Percentiles rank a stretch among this genome's conserved stretches.
Evolutionary conservation across 202 grass and related monocot genomes (phyloP).

Genomic region (Zizania palustris): DNA sequence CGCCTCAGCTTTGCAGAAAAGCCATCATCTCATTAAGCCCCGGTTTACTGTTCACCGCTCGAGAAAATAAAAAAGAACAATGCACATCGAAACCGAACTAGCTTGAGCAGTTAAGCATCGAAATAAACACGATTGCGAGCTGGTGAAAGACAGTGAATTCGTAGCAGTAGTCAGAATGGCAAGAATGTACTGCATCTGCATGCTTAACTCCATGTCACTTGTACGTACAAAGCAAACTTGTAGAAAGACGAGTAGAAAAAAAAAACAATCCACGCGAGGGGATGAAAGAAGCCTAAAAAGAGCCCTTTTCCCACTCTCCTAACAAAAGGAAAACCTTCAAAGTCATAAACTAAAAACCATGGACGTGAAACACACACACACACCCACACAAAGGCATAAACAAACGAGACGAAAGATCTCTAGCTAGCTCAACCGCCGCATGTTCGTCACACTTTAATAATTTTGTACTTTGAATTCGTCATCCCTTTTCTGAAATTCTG

Average conservation of each 20-base stretch:
- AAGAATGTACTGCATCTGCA: neutral
- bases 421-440: neutral
- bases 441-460: slow-evolving; percentile 5
- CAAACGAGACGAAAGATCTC: slow-evolving; percentile 9
- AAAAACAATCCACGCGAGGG: slow-evolving; percentile 41
- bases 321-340: slow-evolving; percentile 3
- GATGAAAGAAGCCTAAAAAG: slow-evolving; percentile 55
- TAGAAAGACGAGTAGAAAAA: neutral
- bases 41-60: neutral
- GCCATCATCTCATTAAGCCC: neutral
- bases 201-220: slow-evolving; percentile 12
- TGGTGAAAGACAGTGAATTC: neutral
- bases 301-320: slow-evolving; percentile 50
- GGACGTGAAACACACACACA: slow-evolving; percentile 26
- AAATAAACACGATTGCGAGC: too few relatives aligned
- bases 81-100: neutral
- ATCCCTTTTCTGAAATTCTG: slow-evolving; percentile 1
- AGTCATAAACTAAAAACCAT: slow-evolving; percentile 9
- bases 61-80: neutral
- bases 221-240: slow-evolving; percentile 29
- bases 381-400: slow-evolving; percentile 29
- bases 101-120: too few relatives aligned
- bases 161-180: slow-evolving; percentile 25
- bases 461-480: neutral
- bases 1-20: slow-evolving; percentile 16